Percentiles rank a stretch among this genome's conserved stretches.
Evolutionary conservation across 2,329 filamentous ascomycete genomes (phyloP).

Genomic region (Penicillium sp.): DNA sequence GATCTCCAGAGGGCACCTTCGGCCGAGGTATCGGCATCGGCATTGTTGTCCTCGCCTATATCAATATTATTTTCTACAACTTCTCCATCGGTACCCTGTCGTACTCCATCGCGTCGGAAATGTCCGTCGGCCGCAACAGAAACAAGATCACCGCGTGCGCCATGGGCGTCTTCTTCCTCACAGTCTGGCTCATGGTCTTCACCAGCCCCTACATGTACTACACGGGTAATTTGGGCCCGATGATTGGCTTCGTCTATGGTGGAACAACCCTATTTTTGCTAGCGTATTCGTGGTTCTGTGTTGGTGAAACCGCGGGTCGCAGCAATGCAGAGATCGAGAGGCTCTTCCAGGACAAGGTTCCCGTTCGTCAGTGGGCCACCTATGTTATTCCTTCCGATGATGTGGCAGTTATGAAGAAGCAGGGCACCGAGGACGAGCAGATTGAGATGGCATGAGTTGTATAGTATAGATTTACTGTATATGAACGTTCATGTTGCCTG

Average conservation of each 20-base stretch:
- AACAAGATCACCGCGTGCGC: conserved; percentile 42
- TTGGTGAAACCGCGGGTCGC: conserved; percentile 34
- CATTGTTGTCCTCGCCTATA: conserved; percentile 38
- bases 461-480: neutral
- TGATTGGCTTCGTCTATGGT: conserved; percentile 30
- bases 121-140: conserved; percentile 43
- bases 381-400: conserved; percentile 14
- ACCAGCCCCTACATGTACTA: conserved; percentile 33
- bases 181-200: conserved; percentile 29
- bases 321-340: conserved; percentile 31
- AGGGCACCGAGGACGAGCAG: conserved; percentile 6
- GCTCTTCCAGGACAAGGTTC: conserved; percentile 34
- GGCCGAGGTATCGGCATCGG: conserved; percentile 22
- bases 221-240: conserved; percentile 25
- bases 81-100: conserved; percentile 39
- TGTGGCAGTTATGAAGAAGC: conserved; percentile 2
- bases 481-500: too few relatives aligned
- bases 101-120: conserved; percentile 41
- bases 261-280: conserved; percentile 23
- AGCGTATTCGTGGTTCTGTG: conserved; percentile 33
- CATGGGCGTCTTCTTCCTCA: conserved; percentile 37
- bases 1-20: conserved; percentile 14
- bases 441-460: conserved; percentile 9
- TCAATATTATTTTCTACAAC: conserved; percentile 41
- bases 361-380: conserved; percentile 27